Conservation (phyloP, 2,329 filamentous ascomycete species). For the Paraconiothyrium sp. region DNA sequence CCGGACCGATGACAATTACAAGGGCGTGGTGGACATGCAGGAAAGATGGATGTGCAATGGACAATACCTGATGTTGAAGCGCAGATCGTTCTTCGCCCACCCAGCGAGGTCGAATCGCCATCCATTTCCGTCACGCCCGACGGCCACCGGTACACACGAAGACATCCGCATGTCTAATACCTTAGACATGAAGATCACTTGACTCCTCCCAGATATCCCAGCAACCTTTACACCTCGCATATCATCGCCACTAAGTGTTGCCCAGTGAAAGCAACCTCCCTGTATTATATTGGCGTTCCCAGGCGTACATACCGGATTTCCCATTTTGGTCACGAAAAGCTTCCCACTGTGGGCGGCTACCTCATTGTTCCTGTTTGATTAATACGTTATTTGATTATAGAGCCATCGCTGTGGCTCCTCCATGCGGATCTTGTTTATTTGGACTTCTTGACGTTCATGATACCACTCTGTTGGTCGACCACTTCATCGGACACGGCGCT, state of each 20-base stretch:
- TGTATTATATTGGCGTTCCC: conserved; percentile 29
- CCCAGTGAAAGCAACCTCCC: conserved; percentile 5
- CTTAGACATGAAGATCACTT: not conserved
- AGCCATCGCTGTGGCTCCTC: conserved; percentile 7
- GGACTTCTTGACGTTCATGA: conserved; percentile 20
- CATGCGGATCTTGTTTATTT: conserved; percentile 16
- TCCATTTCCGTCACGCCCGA: conserved; percentile 35
- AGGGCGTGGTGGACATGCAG: conserved; percentile 44
- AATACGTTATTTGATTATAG: conserved; percentile 13
- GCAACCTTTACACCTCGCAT: not conserved
- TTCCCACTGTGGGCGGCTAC: conserved; percentile 18
- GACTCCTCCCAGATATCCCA: not conserved
- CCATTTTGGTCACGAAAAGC: conserved; percentile 20
- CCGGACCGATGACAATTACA: conserved; percentile 45
- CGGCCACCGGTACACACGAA: not conserved
- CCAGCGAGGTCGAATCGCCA: conserved; percentile 30
- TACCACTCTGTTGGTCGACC: conserved; percentile 32
- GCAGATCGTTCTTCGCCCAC: conserved; percentile 44
- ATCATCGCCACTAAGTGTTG: not conserved
- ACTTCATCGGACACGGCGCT: conserved; percentile 7
- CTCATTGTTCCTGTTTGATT: conserved; percentile 15
- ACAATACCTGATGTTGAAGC: conserved; percentile 45
- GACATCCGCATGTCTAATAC: not conserved
- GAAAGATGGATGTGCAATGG: conserved; percentile 50
- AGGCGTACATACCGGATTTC: conserved; percentile 20